A percentile compares a stretch with the other conserved stretches of the same genome.
Conservation (phyloP, 2,329 filamentous ascomycete species). For the Sordariomycetes sp. region DNA sequence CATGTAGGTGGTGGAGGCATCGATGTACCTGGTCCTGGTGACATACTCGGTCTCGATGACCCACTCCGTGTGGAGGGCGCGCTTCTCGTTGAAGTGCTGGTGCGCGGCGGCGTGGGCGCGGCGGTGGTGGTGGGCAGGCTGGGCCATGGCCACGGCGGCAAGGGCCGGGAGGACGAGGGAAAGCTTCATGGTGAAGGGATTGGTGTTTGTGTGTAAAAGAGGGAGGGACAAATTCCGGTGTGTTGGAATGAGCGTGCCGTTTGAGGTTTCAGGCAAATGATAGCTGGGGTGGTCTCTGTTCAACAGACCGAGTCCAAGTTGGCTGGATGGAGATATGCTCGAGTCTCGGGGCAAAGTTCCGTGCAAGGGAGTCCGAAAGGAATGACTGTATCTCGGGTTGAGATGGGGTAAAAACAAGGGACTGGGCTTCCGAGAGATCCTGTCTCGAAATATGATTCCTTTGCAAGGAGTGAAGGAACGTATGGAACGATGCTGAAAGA, state of each 20-base stretch:
- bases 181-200: slow-evolving; percentile 30
- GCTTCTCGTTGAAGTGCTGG: slow-evolving; percentile 2
- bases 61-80: slow-evolving; percentile 21
- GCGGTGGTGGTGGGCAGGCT: slow-evolving; percentile 30
- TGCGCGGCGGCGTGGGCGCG: slow-evolving; percentile 12
- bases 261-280: neutral
- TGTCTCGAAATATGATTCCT: slow-evolving; percentile 1
- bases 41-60: slow-evolving; percentile 21
- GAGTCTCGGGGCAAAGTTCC: neutral
- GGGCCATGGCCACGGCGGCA: slow-evolving; percentile 35
- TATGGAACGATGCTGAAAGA: neutral
- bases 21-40: slow-evolving; percentile 38
- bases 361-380: neutral
- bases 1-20: slow-evolving; percentile 13
- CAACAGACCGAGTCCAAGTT: neutral
- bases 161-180: slow-evolving; percentile 26
- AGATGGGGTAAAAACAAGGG: neutral
- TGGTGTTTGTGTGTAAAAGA: slow-evolving; percentile 4
- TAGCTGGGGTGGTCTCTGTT: neutral
- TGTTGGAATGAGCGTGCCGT: neutral
- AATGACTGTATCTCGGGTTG: neutral
- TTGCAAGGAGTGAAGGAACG: slow-evolving; percentile 2
- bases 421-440: neutral
- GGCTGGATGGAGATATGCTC: neutral
- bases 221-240: neutral